These are phyloP conservation scores for Iberis pinnata DNA, from an alignment of 345 rosid species.

Conservation along the genomic window DNA sequence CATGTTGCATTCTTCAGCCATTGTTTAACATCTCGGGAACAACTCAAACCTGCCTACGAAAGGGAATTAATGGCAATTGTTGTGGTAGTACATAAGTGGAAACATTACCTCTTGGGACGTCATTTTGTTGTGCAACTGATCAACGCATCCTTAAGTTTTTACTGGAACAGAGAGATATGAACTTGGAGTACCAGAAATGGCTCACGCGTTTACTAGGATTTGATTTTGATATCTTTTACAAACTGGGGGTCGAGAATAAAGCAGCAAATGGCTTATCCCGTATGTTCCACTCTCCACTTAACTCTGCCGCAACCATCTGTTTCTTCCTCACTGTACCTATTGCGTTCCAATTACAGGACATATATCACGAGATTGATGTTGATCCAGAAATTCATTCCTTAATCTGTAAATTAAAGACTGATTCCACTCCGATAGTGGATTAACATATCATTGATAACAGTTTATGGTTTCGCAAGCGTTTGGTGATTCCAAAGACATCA, in stretches of 20 bases:
- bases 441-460: no score
- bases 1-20: not conserved
- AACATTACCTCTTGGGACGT: not conserved
- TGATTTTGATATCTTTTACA: not conserved
- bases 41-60: not conserved
- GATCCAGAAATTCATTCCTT: no score
- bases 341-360: no score
- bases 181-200: not conserved
- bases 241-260: not conserved
- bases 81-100: not conserved
- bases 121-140: not conserved
- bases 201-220: not conserved
- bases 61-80: not conserved
- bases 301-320: no score
- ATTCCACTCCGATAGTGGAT: no score
- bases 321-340: no score
- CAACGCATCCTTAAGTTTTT: not conserved
- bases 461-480: no score
- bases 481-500: no score
- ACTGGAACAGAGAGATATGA: not conserved
- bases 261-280: not conserved
- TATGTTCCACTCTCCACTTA: no score
- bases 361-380: no score
- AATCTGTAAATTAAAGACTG: no score
- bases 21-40: fast-evolving